A percentile compares a stretch with the other conserved stretches of the same genome.
These are phyloP conservation scores for Xylariaceae sp. DNA, from an alignment of 2,329 filamentous ascomycete species.

Conservation along the genomic window DNA sequence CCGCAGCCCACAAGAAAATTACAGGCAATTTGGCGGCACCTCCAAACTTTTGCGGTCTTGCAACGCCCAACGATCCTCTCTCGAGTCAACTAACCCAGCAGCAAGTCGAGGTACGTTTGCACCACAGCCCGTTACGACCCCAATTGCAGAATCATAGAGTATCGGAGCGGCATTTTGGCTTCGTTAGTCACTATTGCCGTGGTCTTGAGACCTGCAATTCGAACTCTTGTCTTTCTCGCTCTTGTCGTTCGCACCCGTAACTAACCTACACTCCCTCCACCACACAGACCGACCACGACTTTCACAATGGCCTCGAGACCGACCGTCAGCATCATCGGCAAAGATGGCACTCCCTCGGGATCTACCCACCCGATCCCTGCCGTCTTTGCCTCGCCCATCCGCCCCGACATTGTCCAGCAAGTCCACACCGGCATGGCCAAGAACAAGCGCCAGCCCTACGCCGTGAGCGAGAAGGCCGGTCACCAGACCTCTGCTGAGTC, in stretches of 20 bases:
- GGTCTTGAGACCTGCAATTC: conserved; percentile 1
- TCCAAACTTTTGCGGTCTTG: conserved; percentile 15
- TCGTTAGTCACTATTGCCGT: not conserved
- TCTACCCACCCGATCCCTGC: conserved; percentile 88
- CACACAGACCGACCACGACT: conserved; percentile 23
- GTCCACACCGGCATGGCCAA: conserved; percentile 99
- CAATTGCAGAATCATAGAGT: too few species aligned
- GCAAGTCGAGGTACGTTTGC: conserved; percentile 27
- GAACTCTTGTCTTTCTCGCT: not conserved
- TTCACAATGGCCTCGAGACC: conserved; percentile 87
- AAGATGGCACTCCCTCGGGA: conserved; percentile 89
- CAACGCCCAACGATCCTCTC: conserved; percentile 1
- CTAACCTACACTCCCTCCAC: conserved; percentile 14
- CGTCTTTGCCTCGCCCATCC: conserved; percentile 97
- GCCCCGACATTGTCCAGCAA: conserved; percentile 98
- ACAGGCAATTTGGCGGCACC: not conserved
- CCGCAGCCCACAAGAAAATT: not conserved
- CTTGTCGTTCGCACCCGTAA: conserved; percentile 1
- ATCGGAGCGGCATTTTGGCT: too few species aligned
- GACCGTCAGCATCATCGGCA: conserved; percentile 94
- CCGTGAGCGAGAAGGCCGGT: conserved; percentile 99
- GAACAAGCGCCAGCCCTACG: conserved; percentile 99
- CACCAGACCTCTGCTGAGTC: conserved; percentile 99
- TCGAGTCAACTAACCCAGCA: conserved; percentile 22
- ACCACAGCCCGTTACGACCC: too few species aligned